Percentiles rank a stretch among this genome's conserved stretches.
Conservation (phyloP, 2,329 filamentous ascomycete genomes). For the Diaporthe velutina region DNA sequence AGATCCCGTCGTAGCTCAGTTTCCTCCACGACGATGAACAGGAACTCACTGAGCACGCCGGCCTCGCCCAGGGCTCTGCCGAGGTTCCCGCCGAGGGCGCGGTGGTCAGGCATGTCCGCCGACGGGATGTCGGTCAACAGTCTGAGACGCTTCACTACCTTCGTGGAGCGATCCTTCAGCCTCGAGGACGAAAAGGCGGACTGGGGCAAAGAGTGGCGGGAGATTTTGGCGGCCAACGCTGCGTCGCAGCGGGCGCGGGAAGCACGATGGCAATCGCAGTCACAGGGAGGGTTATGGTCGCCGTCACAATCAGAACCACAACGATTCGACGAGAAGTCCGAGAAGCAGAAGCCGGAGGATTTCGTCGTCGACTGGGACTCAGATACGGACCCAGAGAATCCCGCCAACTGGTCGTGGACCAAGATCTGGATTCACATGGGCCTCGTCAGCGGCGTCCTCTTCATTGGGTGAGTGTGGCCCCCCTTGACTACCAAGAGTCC, state of each 20-base stretch:
- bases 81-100: not conserved
- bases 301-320: not conserved
- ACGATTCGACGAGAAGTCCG: not conserved
- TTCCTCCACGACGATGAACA: conserved; percentile 19
- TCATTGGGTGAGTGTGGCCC: conserved; percentile 10
- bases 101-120: conserved; percentile 5
- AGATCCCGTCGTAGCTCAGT: not conserved
- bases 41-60: not conserved
- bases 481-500: conserved; percentile 1
- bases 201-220: not conserved
- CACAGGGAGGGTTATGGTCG: not conserved
- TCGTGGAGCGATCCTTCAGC: conserved; percentile 18
- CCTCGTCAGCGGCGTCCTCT: not conserved
- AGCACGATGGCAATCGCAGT: not conserved
- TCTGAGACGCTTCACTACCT: conserved; percentile 22
- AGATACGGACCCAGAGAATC: not conserved
- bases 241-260: not conserved
- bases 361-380: conserved; percentile 22
- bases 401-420: conserved; percentile 6
- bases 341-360: not conserved
- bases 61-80: not conserved
- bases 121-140: not conserved
- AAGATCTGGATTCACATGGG: conserved; percentile 1
- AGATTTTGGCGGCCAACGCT: not conserved
- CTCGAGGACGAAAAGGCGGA: conserved; percentile 4